These are phyloP conservation scores for Brachypodium distachyon DNA, from an alignment of 202 grass and related monocot genomes.

Conservation along the genomic window DNA sequence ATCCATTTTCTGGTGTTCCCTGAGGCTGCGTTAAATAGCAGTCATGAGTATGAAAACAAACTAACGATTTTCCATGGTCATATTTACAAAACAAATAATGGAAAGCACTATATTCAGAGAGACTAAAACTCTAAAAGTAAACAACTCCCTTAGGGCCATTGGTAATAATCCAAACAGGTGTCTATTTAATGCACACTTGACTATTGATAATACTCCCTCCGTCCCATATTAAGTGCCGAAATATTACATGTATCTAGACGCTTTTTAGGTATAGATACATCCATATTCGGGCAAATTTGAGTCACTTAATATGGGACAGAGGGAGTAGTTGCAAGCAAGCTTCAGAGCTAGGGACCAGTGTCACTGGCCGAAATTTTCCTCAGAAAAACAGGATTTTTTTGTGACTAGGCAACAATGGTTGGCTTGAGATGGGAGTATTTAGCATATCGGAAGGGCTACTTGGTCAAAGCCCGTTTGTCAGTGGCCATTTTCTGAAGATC, in stretches of 20 bases:
- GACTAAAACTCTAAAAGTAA: not conserved
- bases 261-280: too few species aligned
- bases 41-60: not conserved
- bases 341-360: not conserved
- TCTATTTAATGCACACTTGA: not conserved
- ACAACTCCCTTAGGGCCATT: not conserved
- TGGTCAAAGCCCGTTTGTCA: not conserved
- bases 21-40: conserved; percentile 59
- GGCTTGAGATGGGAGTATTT: not conserved
- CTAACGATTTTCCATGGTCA: not conserved
- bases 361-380: not conserved
- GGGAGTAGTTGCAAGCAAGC: not conserved
- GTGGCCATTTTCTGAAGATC: not conserved
- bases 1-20: conserved; percentile 95
- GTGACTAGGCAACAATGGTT: not conserved
- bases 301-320: too few species aligned
- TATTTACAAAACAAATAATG: not conserved
- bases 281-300: too few species aligned
- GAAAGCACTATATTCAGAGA: not conserved
- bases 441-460: not conserved
- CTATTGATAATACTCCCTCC: too few species aligned
- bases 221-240: too few species aligned
- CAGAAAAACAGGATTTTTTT: not conserved
- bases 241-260: too few species aligned
- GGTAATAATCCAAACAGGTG: not conserved